Base-by-base conservation (phyloP, 768 basidiomycete species). In the Lactifluus hygrophoroides region DNA sequence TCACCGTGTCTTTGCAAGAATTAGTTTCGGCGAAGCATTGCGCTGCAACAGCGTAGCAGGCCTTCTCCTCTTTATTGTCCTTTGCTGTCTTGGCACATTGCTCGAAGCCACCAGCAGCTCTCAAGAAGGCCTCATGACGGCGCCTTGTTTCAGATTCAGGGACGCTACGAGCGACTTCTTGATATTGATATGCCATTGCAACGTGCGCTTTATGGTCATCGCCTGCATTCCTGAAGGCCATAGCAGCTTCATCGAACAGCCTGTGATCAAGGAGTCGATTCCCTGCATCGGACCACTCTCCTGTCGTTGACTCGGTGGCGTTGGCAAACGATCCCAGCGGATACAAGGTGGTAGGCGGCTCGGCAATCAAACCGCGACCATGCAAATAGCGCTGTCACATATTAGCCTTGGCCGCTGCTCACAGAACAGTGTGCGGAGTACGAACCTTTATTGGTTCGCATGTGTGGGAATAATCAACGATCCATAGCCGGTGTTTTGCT, bases 401-500 rank as follows among this genome's bases (percentile, higher is more conserved):
- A 14, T 27, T 13, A 11, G 40, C 38, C n/a, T 7, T 43, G 25
- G 23, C 16, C 21, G 30, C n/a, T 21, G 8, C 8, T 42, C 10
- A 9, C 37, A 19, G 34, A 53, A 5, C 6, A 3, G 37, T 67
- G 71, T 5, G 68, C 74, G 0, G 77, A 73, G 70, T 71, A 53
- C 74, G 77, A 37, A 73, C 75, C 49, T 77, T 71, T 4, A 85
- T 66, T 37, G 75, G 74, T 43, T 69, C 62, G 19, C 69, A 70
- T 2, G 66, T 66, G 5, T 69, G 69, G 76, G 81, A 83, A 25
- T 80, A 68, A 5, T 88, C 87, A 1, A 79, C 78, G 19, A 88
- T 80, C 84, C 86, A 86, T 6, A 88, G 65, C 51, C 85, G 84
- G 56, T 82, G 84, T 40, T 83, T 76, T 1, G 86, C 85, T 42